Base-by-base conservation (phyloP, 495 filamentous ascomycete genomes). In the Neurospora intermedia region DNA sequence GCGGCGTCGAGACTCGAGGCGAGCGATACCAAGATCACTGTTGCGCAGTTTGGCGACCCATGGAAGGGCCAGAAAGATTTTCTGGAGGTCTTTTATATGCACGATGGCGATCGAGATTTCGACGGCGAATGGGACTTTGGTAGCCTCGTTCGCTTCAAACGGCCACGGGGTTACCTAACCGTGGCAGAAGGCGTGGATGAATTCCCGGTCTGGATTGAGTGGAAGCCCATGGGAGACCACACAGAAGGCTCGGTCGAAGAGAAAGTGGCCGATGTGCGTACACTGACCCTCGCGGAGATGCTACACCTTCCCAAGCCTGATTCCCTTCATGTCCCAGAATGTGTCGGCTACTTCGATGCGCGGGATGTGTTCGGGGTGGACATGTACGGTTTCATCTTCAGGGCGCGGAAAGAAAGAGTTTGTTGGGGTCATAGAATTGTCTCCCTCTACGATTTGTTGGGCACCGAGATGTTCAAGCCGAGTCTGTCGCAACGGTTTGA, bases 121-220 rank as follows among this genome's bases (percentile, higher is more conserved):
- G 43, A 45, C 6, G 41, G 41, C 1, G 6, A 9, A 3, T 18
- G 0, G 43, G 16, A 45, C 2, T 45, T 18, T 16, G 3, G 3
- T 16, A 9, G 3, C 0, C 0, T n/a, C 16, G 1, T n/a, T 45
- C 7, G 1, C n/a, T n/a, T 3, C 0, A 45, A 45, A n/a, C 18
- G 79, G 3, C 75, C 79, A 4, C 73, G 72, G 0, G 79, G 78
- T 20, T 69, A 74, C 13, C 69, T 80, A 16, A 40, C 31, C 9
- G 13, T 62, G 23, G 6, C 1, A 2, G 2, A 15, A 31, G 23
- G 16, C 13, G 8, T 0, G n/a, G 71, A 74, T 18, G 42, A 77
- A 2, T 46, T 74, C 2, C 75, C 76, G 8, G 80, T 81, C 10
- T 81, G 80, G 80, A 69, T 81, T n/a, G 80, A 81, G 46, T 81